Conservation (phyloP, 2,329 filamentous ascomycete species). For the Ophiocordyceps polyrhachis-furcata region DNA sequence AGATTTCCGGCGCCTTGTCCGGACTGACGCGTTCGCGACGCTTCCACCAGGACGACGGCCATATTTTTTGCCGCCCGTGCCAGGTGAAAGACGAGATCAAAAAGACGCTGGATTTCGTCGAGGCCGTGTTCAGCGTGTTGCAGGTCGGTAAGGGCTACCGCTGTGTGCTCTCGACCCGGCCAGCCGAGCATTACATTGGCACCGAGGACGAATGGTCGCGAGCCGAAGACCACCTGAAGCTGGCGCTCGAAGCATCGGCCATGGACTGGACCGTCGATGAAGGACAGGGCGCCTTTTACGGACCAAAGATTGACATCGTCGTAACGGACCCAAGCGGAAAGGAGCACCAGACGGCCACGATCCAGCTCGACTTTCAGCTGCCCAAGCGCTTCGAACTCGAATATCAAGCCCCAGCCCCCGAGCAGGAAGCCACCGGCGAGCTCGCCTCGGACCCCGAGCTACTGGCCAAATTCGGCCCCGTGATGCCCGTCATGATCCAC, state of each 20-base stretch:
- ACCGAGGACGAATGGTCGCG: conserved; percentile 41
- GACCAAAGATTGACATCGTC: conserved; percentile 80
- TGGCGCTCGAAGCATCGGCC: conserved; percentile 43
- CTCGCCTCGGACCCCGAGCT: conserved; percentile 27
- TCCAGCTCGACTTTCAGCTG: conserved; percentile 80
- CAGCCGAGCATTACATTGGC: conserved; percentile 60
- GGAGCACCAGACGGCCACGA: conserved; percentile 74
- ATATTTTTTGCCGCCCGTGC: conserved; percentile 69
- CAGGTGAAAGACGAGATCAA: conserved; percentile 61
- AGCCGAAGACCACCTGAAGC: conserved; percentile 21
- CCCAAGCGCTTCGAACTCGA: conserved; percentile 63
- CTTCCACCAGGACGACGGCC: conserved; percentile 81
- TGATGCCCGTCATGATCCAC: conserved; percentile 62
- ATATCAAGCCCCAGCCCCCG: conserved; percentile 52
- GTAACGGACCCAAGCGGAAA: conserved; percentile 64
- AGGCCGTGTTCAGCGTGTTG: conserved; percentile 51
- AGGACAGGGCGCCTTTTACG: conserved; percentile 79
- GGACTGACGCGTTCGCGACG: conserved; percentile 69
- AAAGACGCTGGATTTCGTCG: conserved; percentile 55
- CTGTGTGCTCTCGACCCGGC: conserved; percentile 61
- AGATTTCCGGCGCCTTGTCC: conserved; percentile 62
- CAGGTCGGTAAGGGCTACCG: conserved; percentile 50
- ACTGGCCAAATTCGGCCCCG: conserved; percentile 34
- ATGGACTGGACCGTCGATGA: conserved; percentile 56
- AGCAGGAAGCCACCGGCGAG: conserved; percentile 35